A percentile compares a stretch with the other conserved stretches of the same genome.
phyloP scores from a whole-genome alignment of 2,329 filamentous ascomycete species.

The Zasmidium citrigriseum region DNA sequence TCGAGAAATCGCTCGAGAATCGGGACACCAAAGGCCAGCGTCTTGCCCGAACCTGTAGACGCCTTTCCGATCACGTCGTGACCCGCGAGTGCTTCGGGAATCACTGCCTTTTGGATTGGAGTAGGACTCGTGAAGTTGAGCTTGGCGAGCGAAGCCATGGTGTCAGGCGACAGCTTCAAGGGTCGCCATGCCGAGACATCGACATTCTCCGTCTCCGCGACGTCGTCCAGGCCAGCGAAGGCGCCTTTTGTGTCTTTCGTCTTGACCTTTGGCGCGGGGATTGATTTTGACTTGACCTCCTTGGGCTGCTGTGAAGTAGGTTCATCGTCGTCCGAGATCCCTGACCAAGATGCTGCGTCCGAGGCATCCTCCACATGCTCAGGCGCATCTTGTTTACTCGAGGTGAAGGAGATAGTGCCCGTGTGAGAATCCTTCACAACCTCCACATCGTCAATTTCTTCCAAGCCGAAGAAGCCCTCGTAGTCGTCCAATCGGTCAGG shows the following conservation, averaged over 20 bases:
- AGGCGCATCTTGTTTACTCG: conserved; percentile 18
- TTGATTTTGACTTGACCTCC: conserved; percentile 1
- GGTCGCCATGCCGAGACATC: conserved; percentile 79
- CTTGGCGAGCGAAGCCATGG: conserved; percentile 73
- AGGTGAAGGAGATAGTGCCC: conserved; percentile 47
- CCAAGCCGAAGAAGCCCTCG: conserved; percentile 89
- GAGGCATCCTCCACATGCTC: conserved; percentile 52
- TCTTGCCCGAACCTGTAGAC: conserved; percentile 94
- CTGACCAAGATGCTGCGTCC: conserved; percentile 52
- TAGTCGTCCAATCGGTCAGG: conserved; percentile 82
- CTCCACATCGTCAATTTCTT: conserved; percentile 89
- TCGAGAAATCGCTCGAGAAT: conserved; percentile 83
- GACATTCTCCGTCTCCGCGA: conserved; percentile 51
- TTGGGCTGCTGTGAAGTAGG: neutral
- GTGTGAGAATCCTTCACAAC: conserved; percentile 63
- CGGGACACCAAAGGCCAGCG: conserved; percentile 89
- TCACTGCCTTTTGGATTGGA: conserved; percentile 74
- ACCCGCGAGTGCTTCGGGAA: conserved; percentile 79
- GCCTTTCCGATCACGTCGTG: conserved; percentile 95
- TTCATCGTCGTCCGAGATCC: conserved; percentile 53
- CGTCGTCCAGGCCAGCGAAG: conserved; percentile 47
- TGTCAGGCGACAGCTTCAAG: conserved; percentile 70
- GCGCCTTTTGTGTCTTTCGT: conserved; percentile 31
- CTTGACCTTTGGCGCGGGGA: conserved; percentile 20
- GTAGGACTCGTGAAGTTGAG: conserved; percentile 82